Base-by-base conservation (phyloP, 2,329 filamentous ascomycete species). In the Cladosporium velox region DNA sequence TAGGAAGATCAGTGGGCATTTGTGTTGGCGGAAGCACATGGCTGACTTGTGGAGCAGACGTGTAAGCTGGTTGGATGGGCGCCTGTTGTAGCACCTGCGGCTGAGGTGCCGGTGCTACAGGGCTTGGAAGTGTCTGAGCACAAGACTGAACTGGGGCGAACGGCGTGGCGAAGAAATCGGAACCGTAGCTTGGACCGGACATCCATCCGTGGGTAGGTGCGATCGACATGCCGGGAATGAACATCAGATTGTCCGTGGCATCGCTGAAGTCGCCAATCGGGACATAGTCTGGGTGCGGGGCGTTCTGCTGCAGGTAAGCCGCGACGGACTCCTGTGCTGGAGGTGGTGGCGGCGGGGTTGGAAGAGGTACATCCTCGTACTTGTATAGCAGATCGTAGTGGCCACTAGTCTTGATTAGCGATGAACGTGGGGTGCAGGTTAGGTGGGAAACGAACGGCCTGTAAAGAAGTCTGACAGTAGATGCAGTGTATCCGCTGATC, bases 331-430 rank as follows among this genome's bases (percentile, higher is more conserved):
- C 60, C 21, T 34, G 47, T n/a, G 49, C 30, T 30, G 60, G 60
- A 18, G 60, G 60, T 30, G 75, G 73, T 67, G 65, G 73, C 64
- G 68, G 68, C 34, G 55, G 21, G n/a, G 55, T 38, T 28, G 69
- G 66, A 15, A 72, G 67, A 59, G 77, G 74, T 18, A 85, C 72
- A 71, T 86, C 83, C 70, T 86, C 85, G 32, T 84, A 81, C 75
- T 87, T 89, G 82, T 99, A 99, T 38, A 98, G 85, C 68, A 99
- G 89, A 78, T 98, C 95, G 78, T 98, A 99, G 79, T 98, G 95
- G 67, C 92, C 92, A 51, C 87, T 89, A 24, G 60, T 52, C 58
- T 15, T 5, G 32, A 60, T 72, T 71, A 78, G 74, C 61, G 59
- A 47, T 10, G n/a, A 24, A 14, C 28, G 34, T 15, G 28, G 35